phyloP scores from a whole-genome alignment of 2,329 filamentous ascomycete genomes.

The Ceratocystis colombiana region DNA sequence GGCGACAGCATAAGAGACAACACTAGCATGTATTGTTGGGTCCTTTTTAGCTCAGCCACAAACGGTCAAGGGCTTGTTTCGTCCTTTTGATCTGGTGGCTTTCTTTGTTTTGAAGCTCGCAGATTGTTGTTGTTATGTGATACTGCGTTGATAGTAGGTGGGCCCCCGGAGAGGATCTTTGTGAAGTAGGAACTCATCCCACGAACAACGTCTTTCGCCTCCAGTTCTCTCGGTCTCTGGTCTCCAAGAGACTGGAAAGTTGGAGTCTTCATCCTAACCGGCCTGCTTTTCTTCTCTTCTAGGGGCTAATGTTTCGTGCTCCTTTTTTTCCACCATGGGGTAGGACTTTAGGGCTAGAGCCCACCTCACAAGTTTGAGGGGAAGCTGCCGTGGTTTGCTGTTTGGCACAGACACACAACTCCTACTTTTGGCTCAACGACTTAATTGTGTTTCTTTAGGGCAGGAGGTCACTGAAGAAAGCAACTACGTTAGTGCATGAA shows the following conservation, averaged over 20 bases:
- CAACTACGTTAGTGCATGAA: neutral
- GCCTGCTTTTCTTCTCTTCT: neutral
- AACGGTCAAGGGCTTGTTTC: too few relatives aligned
- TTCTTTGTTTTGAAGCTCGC: neutral
- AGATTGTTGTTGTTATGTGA: neutral
- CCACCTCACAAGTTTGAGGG: neutral
- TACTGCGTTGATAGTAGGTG: too few relatives aligned
- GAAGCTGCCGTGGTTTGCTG: neutral
- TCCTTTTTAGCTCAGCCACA: too few relatives aligned
- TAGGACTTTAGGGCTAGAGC: constrained; percentile 11
- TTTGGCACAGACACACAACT: constrained; percentile 12
- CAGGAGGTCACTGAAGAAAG: neutral
- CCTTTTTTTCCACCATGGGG: neutral
- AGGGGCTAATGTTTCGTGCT: constrained; percentile 4
- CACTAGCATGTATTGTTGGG: too few relatives aligned
- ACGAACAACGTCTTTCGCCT: neutral
- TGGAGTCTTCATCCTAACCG: neutral
- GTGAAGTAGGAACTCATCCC: too few relatives aligned
- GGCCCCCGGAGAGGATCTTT: too few relatives aligned
- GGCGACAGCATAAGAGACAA: too few relatives aligned
- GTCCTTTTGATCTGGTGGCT: too few relatives aligned
- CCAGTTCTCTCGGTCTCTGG: neutral
- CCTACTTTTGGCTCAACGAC: neutral
- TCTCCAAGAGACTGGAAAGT: neutral
- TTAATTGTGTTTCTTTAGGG: neutral